Evolutionary conservation across 805 yeast species (phyloP).

Genomic region (Teunomyces barrocoloradensis): DNA sequence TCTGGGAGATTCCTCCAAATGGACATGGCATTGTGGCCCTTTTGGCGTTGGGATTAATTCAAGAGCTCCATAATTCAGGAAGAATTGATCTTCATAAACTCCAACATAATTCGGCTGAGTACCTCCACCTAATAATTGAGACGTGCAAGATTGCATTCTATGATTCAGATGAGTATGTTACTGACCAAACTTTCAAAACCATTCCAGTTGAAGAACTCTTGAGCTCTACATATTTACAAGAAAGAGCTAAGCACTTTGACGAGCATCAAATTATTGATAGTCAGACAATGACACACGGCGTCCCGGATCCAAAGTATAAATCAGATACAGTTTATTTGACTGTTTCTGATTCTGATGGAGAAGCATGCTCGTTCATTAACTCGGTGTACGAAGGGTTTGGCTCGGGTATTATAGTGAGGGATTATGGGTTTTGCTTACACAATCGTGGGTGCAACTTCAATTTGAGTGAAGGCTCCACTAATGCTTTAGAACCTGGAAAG

Average conservation of each 20-base stretch:
- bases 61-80: slow-evolving; percentile 48
- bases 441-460: slow-evolving; percentile 78
- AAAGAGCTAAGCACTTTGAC: slow-evolving; percentile 48
- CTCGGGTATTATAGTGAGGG: slow-evolving; percentile 62
- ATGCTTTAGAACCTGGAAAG: slow-evolving; percentile 65
- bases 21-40: slow-evolving; percentile 80
- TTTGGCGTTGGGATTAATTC: slow-evolving; percentile 64
- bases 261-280: slow-evolving; percentile 40
- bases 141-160: slow-evolving; percentile 68
- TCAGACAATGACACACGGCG: slow-evolving; percentile 43
- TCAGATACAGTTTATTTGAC: slow-evolving; percentile 75
- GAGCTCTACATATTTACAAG: slow-evolving; percentile 45
- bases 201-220: slow-evolving; percentile 44
- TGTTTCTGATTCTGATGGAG: slow-evolving; percentile 64
- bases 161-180: slow-evolving; percentile 71
- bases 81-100: slow-evolving; percentile 39
- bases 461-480: slow-evolving; percentile 53
- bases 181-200: slow-evolving; percentile 52
- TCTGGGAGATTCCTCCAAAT: slow-evolving; percentile 86
- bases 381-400: slow-evolving; percentile 73
- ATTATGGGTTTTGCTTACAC: slow-evolving; percentile 66
- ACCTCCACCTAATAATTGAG: slow-evolving; percentile 68
- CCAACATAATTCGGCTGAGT: slow-evolving; percentile 67
- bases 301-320: slow-evolving; percentile 55
- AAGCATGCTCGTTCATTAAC: slow-evolving; percentile 78